These are phyloP conservation scores for Solanum pinnatisectum DNA, from an alignment of 257 asterid species.

Conservation along the genomic window DNA sequence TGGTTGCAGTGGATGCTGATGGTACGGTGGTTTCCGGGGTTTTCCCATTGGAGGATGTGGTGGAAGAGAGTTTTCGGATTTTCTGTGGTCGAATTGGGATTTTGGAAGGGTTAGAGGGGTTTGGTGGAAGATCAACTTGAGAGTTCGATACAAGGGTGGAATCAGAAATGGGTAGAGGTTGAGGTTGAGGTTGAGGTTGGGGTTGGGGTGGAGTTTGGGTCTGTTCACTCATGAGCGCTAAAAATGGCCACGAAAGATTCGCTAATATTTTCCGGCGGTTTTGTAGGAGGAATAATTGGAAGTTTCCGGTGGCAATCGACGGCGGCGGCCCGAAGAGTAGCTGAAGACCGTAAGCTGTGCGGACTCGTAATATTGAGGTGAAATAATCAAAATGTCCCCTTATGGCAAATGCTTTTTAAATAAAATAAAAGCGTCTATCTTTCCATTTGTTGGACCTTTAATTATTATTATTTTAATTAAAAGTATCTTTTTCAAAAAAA, in stretches of 20 bases:
- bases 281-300: neutral
- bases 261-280: neutral
- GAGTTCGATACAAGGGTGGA: slow-evolving; percentile 16
- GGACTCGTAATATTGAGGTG: neutral
- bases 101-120: slow-evolving; percentile 64
- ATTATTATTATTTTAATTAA: no score
- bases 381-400: neutral
- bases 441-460: neutral
- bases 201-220: slow-evolving; percentile 17
- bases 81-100: slow-evolving; percentile 94
- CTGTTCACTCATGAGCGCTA: slow-evolving; percentile 61
- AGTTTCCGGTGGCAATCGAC: neutral
- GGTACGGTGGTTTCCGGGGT: slow-evolving; percentile 9
- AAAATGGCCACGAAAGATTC: neutral
- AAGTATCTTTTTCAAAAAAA: no score
- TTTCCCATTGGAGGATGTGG: slow-evolving; percentile 8
- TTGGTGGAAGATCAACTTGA: slow-evolving; percentile 16
- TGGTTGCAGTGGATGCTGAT: neutral
- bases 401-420: no score
- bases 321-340: neutral
- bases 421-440: neutral
- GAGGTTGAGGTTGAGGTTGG: slow-evolving; percentile 7
- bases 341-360: neutral
- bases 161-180: slow-evolving; percentile 23
- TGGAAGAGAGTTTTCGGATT: slow-evolving; percentile 63